A percentile compares a stretch with the other conserved stretches of the same genome.
These are phyloP conservation scores for Pestalotiopsis sp. DNA, from an alignment of 2,329 filamentous ascomycete species.

Conservation along the genomic window DNA sequence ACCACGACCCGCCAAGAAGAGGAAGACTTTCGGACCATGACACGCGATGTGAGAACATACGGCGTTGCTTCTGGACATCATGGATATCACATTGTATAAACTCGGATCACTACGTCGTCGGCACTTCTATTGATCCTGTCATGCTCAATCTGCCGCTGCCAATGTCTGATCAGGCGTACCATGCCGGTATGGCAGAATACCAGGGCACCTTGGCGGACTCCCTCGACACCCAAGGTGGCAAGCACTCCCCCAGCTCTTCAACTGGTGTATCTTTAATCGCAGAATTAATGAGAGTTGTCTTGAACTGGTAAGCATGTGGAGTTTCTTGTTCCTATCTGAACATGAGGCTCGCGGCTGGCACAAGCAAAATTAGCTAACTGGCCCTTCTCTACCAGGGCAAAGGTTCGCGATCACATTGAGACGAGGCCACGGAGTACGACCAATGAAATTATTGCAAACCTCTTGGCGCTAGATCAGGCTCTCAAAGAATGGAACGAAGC, in stretches of 20 bases:
- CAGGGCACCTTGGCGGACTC: not conserved
- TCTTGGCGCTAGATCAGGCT: not conserved
- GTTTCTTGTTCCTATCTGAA: not conserved
- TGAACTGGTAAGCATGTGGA: not conserved
- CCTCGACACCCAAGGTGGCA: not conserved
- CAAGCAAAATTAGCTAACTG: not conserved
- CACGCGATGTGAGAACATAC: not conserved
- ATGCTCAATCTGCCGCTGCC: not conserved
- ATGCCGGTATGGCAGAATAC: not conserved
- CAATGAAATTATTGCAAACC: not conserved
- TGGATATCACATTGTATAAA: not conserved
- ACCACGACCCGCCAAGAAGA: not conserved
- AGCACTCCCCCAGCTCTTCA: not conserved
- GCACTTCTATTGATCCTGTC: not conserved
- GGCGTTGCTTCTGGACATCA: not conserved
- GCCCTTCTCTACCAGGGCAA: not conserved
- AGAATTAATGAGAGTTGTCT: not conserved
- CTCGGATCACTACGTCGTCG: not conserved
- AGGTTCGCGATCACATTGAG: not conserved
- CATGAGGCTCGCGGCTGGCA: not conserved
- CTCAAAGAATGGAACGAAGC: not conserved
- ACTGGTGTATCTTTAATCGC: not conserved
- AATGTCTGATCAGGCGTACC: not conserved
- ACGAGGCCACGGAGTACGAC: not conserved
- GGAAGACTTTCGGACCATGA: not conserved